A percentile compares a stretch with the other conserved stretches of the same genome.
Conservation (phyloP, 192 early-diverging fungal genomes). For the Fimicolochytrium jonesii region DNA sequence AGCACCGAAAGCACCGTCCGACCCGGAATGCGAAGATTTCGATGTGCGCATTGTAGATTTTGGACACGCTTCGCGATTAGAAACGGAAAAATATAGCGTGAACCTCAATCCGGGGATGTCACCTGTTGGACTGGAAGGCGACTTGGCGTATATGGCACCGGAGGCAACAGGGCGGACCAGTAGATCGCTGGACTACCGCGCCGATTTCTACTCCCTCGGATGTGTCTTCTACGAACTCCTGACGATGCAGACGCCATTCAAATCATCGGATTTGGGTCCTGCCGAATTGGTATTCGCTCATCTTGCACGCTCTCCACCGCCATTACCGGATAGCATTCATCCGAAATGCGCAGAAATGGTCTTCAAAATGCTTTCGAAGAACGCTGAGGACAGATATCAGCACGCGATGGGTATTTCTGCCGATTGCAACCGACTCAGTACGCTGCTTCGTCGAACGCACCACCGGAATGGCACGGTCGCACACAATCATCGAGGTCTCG, state of each 20-base stretch:
- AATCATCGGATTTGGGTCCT: conserved; percentile 2
- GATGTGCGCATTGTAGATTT: conserved; percentile 9
- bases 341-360: conserved; percentile 15
- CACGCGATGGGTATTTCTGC: conserved; percentile 26
- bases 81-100: background rate
- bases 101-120: background rate
- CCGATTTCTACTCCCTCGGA: conserved; percentile 34
- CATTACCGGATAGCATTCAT: conserved; percentile 4
- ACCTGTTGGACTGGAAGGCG: background rate
- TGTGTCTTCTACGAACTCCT: conserved; percentile 29
- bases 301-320: conserved; percentile 3
- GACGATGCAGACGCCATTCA: conserved; percentile 23
- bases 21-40: background rate
- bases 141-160: conserved; percentile 17
- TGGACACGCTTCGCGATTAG: conserved; percentile 2
- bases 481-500: background rate
- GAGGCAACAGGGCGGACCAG: conserved; percentile 18
- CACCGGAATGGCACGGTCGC: background rate
- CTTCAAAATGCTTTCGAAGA: conserved; percentile 28
- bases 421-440: conserved; percentile 7
- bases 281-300: conserved; percentile 29
- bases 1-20: background rate
- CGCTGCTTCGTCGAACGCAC: background rate
- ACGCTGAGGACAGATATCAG: conserved; percentile 37
- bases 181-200: conserved; percentile 28